A percentile compares a stretch with the other conserved stretches of the same genome.
Conservation (phyloP, 208 protist genomes). For the Crithidia mellificae region DNA sequence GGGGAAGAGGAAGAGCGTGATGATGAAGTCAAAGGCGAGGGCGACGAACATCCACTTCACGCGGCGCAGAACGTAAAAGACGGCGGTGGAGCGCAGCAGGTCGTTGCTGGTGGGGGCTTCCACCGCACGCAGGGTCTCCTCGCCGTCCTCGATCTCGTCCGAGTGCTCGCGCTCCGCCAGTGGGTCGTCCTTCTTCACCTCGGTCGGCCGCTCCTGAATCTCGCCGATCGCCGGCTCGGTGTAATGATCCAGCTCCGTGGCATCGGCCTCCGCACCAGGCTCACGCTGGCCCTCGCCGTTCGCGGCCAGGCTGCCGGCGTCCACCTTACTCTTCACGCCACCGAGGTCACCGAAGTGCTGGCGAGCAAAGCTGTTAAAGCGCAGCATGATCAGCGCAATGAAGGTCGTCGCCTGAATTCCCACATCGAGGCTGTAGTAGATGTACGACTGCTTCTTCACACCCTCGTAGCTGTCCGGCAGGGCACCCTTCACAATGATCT, state of each 20-base stretch:
- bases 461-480: constrained; percentile 40
- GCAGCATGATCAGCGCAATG: constrained; percentile 39
- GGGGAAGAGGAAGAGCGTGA: constrained; percentile 70
- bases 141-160: no score
- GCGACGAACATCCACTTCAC: constrained; percentile 29
- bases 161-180: not conserved
- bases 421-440: constrained; percentile 61
- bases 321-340: constrained; percentile 23
- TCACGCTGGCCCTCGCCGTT: not conserved
- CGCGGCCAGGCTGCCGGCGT: constrained; percentile 15
- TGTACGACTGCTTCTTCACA: constrained; percentile 41
- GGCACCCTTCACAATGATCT: constrained; percentile 59
- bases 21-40: constrained; percentile 45
- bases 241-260: no score
- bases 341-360: constrained; percentile 35
- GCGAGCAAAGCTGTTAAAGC: constrained; percentile 49
- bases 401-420: constrained; percentile 45
- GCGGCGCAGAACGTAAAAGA: constrained; percentile 26
- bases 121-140: no score
- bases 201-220: not conserved
- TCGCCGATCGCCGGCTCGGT: not conserved
- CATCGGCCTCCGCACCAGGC: no score
- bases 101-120: constrained; percentile 22
- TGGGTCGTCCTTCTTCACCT: constrained; percentile 2
- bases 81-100: constrained; percentile 17